Evolutionary conservation across 306 rosid species (phyloP), one percentile per base, ranked within the genome.

Genomic region (Fagus crenata): DNA sequence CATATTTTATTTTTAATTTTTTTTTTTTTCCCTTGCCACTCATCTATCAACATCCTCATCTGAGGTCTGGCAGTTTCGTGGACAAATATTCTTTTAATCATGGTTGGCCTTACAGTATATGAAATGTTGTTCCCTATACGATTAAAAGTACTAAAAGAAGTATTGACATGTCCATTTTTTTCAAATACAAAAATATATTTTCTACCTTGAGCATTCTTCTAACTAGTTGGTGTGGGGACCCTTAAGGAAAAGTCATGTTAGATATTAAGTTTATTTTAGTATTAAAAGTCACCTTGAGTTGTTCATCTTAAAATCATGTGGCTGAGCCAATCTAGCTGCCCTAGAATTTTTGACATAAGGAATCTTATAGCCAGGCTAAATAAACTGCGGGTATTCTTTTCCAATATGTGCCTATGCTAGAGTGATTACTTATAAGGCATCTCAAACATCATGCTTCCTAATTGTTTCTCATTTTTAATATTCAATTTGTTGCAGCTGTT

Each of bases 401-500:
- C 49, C 11, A 1, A 3, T 65, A 28, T 39, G 49, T 39, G 15
- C 13, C 6, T 40, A 2, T 65, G 71, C 71, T 65, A 65, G 49
- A 15, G 41, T 65, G 31, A 65, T 7, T 65, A 49, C 49, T 65
- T 65, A n/a, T 65, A 39, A 37, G 71, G 49, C 71, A 37, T 39
- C 71, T 39, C 31, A 65, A 39, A 65, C 49, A 17, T 39, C 49
- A 31, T 61, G 31, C 5, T 28, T 42, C 67, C 12, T 59, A 1
- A 42, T 14, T 49, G 61, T 69, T 43, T 8, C 67, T 22, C 54
- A 35, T 40, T 49, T 51, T 73, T 43, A 51, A 63, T 72, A 17
- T 73, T 6, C 58, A 53, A 67, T 58, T 56, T 76, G 9, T 82
- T 68, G 1, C 39, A 59, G 53, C 7, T 73, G 13, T 53, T 13